Conservation (phyloP, 495 filamentous ascomycete species). For the Neurospora intermedia region DNA sequence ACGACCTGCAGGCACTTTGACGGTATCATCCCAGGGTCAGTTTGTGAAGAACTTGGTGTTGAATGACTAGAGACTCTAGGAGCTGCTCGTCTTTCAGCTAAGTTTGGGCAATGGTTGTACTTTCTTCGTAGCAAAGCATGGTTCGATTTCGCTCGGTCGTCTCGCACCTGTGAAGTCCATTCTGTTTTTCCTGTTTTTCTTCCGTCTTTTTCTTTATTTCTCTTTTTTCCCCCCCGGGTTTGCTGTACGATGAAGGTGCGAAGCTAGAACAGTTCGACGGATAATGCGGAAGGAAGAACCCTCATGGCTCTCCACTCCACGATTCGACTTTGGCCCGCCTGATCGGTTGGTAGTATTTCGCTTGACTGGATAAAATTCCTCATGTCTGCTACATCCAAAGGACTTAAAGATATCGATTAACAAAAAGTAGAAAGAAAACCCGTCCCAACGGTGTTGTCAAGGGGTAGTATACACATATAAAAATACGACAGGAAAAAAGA, state of each 20-base stretch:
- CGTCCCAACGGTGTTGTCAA: not conserved
- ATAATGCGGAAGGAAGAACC: not conserved
- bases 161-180: not conserved
- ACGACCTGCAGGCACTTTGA: not conserved
- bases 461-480: not conserved
- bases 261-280: not conserved
- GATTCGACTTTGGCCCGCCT: not conserved
- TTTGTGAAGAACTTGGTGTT: not conserved
- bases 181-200: too few species aligned
- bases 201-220: too few species aligned
- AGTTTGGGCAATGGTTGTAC: not conserved
- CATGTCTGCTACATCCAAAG: not conserved
- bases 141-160: not conserved
- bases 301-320: not conserved
- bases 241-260: not conserved
- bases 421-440: not conserved
- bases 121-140: not conserved
- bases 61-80: not conserved
- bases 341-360: not conserved
- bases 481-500: not conserved
- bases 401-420: not conserved
- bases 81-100: not conserved
- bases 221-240: too few species aligned
- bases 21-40: not conserved
- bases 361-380: not conserved